Percentiles rank a stretch among this genome's conserved stretches.
Evolutionary conservation across 768 basidiomycete genomes (phyloP).

Genomic region (Naganishia friedmannii): DNA sequence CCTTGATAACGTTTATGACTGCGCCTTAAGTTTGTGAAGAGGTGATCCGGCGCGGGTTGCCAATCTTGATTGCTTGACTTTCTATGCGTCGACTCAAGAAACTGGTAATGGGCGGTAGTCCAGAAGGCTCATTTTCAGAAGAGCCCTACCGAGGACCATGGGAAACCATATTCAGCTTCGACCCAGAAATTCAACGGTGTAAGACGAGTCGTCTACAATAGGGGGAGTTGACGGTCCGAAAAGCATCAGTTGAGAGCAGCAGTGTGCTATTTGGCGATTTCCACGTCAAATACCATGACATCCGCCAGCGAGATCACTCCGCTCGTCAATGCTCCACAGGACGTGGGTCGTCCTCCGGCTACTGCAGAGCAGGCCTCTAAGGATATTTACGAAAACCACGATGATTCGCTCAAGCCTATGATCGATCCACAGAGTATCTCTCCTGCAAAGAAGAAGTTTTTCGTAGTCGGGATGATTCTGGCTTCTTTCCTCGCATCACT

Average conservation of each 20-base stretch:
- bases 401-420: not conserved
- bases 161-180: not conserved
- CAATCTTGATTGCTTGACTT: not conserved
- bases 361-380: not conserved
- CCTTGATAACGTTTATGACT: not conserved
- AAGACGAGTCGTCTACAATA: too few species aligned
- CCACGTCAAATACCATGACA: not conserved
- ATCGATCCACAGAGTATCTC: conserved; percentile 15
- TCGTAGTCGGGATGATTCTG: conserved; percentile 8
- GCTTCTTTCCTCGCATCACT: conserved; percentile 13
- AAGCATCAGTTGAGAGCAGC: not conserved
- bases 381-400: not conserved
- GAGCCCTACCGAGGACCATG: not conserved
- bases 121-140: not conserved
- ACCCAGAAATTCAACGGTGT: too few species aligned
- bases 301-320: not conserved
- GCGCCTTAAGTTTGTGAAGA: not conserved
- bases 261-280: too few species aligned
- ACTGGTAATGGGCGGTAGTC: not conserved
- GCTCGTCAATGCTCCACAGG: not conserved
- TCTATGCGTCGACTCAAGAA: not conserved
- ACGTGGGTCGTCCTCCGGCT: not conserved
- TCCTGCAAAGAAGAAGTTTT: conserved; percentile 6
- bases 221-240: not conserved
- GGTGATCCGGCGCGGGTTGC: not conserved